phyloP scores from a whole-genome alignment of 2,329 filamentous ascomycete genomes.

The Alternaria novae-zelandiae region DNA sequence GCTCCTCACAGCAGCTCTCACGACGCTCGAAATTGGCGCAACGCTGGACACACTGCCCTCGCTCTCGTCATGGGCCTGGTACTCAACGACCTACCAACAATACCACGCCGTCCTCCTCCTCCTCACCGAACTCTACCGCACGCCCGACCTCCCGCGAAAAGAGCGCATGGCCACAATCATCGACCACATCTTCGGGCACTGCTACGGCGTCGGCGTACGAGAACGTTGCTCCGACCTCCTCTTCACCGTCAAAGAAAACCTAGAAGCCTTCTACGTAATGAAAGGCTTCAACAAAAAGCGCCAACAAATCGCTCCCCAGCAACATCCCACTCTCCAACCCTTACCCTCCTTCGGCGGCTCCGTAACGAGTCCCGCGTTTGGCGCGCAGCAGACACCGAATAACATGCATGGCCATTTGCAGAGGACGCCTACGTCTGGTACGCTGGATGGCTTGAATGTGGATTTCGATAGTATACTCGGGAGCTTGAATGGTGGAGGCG shows the following conservation, averaged over 20 bases:
- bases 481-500: conserved; percentile 28
- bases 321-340: conserved; percentile 38
- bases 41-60: conserved; percentile 48
- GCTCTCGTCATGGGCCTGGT: conserved; percentile 46
- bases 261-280: conserved; percentile 49
- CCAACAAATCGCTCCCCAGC: conserved; percentile 27
- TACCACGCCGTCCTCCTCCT: conserved; percentile 47
- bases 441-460: conserved; percentile 36
- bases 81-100: conserved; percentile 48
- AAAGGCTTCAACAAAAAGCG: conserved; percentile 45
- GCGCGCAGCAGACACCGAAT: conserved; percentile 4
- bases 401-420: conserved; percentile 27
- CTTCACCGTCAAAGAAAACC: conserved; percentile 48
- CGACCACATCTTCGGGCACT: conserved; percentile 49
- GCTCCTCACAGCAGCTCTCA: conserved; percentile 45
- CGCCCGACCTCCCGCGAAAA: conserved; percentile 42
- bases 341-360: conserved; percentile 21
- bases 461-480: conserved; percentile 44
- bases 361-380: conserved; percentile 18
- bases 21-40: conserved; percentile 48
- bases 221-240: conserved; percentile 45
- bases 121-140: conserved; percentile 48
- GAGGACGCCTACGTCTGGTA: conserved; percentile 25
- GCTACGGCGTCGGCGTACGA: conserved; percentile 45
- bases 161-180: conserved; percentile 49